Conservation (phyloP, 2,329 filamentous ascomycete species). For the Leptodontidium sp. region DNA sequence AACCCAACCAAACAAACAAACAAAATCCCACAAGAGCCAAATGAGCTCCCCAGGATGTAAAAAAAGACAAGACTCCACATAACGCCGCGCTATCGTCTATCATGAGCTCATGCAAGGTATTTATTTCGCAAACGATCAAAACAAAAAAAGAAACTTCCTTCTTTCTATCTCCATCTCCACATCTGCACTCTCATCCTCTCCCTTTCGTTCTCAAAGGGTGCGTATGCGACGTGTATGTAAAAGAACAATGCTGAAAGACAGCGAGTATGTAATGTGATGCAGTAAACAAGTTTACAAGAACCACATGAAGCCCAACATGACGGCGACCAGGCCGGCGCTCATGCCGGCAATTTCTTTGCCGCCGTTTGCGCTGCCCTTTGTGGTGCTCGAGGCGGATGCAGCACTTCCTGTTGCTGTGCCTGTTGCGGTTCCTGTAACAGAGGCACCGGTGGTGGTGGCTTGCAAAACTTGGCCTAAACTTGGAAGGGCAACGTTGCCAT, state of each 20-base stretch:
- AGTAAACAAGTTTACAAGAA: neutral
- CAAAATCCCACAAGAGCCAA: too few relatives aligned
- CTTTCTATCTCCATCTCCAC: constrained; percentile 5
- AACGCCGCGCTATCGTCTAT: constrained; percentile 40
- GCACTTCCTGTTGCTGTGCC: constrained; percentile 34
- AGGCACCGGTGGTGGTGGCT: constrained; percentile 43
- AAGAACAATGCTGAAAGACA: constrained; percentile 23
- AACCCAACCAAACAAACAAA: too few relatives aligned
- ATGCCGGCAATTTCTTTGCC: constrained; percentile 59
- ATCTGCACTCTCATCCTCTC: neutral
- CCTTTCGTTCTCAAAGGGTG: neutral
- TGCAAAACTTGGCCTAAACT: constrained; percentile 44
- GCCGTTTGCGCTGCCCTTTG: constrained; percentile 53
- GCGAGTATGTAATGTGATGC: constrained; percentile 5
- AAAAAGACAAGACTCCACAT: neutral
- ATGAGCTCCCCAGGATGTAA: too few relatives aligned
- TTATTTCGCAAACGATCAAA: constrained; percentile 5
- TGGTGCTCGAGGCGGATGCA: constrained; percentile 46
- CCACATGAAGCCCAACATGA: constrained; percentile 59
- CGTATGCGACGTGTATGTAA: constrained; percentile 2
- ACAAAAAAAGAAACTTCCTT: neutral
- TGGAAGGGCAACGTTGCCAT: constrained; percentile 74
- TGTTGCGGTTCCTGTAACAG: constrained; percentile 45
- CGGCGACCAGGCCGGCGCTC: constrained; percentile 56
- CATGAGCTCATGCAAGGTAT: constrained; percentile 35